Evolutionary conservation across 2,329 filamentous ascomycete genomes (phyloP).

Genomic region (Dactylonectria macrodidyma): DNA sequence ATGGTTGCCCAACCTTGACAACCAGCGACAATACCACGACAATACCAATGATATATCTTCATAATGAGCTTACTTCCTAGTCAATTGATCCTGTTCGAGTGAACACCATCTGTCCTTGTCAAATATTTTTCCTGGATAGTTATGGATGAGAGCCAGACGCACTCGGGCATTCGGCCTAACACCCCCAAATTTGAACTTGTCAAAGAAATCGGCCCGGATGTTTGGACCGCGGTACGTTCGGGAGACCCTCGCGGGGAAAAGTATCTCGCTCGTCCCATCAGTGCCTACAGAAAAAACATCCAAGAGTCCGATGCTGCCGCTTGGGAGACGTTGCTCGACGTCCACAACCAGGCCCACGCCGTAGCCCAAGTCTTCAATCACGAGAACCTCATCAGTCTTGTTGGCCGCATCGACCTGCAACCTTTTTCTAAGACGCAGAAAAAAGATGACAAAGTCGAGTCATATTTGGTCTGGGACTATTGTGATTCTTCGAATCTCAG

Average conservation of each 20-base stretch:
- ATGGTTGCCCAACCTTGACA: background rate
- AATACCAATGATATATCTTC: slow-evolving; percentile 12
- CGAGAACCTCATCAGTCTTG: slow-evolving; percentile 63
- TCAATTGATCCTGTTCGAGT: slow-evolving; percentile 3
- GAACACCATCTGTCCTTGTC: background rate
- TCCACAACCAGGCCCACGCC: slow-evolving; percentile 48
- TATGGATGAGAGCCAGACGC: slow-evolving; percentile 7
- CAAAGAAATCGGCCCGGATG: slow-evolving; percentile 46
- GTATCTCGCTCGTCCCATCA: slow-evolving; percentile 51
- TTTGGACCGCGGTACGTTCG: slow-evolving; percentile 51
- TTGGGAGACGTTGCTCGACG: slow-evolving; percentile 42
- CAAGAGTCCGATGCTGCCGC: background rate
- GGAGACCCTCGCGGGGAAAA: slow-evolving; percentile 49
- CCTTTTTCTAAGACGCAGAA: slow-evolving; percentile 32
- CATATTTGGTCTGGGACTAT: slow-evolving; percentile 64
- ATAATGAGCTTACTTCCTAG: background rate
- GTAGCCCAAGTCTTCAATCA: slow-evolving; percentile 61
- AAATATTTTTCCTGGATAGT: background rate
- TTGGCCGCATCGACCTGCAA: slow-evolving; percentile 53
- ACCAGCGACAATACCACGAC: background rate
- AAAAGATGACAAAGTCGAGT: slow-evolving; percentile 29
- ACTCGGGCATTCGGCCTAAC: slow-evolving; percentile 5
- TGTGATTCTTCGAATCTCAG: slow-evolving; percentile 67
- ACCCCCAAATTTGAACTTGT: slow-evolving; percentile 47
- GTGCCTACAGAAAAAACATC: background rate